Evolutionary conservation across 2,329 filamentous ascomycete species (phyloP).

Genomic region (Fonsecaea nubica): DNA sequence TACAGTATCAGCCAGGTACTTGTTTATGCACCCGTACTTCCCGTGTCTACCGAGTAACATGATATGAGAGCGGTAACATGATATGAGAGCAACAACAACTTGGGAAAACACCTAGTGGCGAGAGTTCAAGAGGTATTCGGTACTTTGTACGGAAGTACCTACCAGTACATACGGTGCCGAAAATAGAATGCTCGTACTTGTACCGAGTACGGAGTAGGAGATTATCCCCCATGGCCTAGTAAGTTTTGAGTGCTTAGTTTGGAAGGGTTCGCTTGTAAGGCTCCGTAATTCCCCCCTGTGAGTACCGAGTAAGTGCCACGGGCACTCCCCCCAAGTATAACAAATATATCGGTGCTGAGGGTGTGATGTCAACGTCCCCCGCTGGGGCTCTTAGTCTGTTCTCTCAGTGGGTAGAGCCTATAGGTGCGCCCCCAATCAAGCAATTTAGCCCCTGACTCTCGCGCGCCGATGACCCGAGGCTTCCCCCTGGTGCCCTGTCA

Average conservation of each 20-base stretch:
- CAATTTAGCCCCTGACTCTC: conserved; percentile 9
- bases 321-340: no score
- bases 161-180: neutral
- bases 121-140: neutral
- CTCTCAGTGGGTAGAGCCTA: neutral
- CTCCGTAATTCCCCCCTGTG: conserved; percentile 1
- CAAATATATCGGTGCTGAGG: neutral
- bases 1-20: no score
- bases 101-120: neutral
- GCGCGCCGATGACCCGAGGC: conserved; percentile 5
- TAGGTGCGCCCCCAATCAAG: conserved; percentile 13
- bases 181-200: neutral
- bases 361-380: conserved; percentile 4
- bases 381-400: neutral
- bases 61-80: neutral
- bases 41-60: neutral
- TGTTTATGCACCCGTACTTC: neutral
- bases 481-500: neutral
- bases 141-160: neutral
- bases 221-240: neutral
- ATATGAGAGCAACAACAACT: neutral
- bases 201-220: neutral
- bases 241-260: neutral
- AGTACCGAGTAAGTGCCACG: no score
- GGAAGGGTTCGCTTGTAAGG: neutral